A percentile compares a stretch with the other conserved stretches of the same genome.
Evolutionary conservation across 495 filamentous ascomycete genomes (phyloP).

Genomic region (Neurospora terricola): DNA sequence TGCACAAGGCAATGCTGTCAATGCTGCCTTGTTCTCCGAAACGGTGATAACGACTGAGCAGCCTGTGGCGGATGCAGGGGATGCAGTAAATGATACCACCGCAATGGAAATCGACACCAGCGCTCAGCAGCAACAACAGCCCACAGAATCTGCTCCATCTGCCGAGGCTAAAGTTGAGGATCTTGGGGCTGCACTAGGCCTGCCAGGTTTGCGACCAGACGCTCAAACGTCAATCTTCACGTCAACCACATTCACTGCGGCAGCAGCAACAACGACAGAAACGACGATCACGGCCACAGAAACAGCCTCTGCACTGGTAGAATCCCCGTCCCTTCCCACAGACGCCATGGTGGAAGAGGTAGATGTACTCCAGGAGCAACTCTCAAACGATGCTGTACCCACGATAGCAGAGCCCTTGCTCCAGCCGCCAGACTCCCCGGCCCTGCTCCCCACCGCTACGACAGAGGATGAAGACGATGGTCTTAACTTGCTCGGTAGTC

Average conservation of each 20-base stretch:
- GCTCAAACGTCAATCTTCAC: background rate
- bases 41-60: background rate
- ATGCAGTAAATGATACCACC: background rate
- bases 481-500: conserved; percentile 18
- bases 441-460: conserved; percentile 7
- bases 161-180: background rate
- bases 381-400: background rate
- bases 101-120: conserved; percentile 31
- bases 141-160: background rate
- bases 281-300: background rate
- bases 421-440: conserved; percentile 12
- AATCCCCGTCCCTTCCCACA: background rate
- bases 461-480: conserved; percentile 20
- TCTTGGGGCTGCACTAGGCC: background rate
- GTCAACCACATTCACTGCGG: background rate
- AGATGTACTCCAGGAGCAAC: background rate
- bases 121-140: background rate
- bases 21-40: conserved; percentile 1
- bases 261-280: background rate
- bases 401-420: background rate
- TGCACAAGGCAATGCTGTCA: background rate
- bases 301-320: background rate
- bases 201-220: background rate
- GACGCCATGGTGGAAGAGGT: background rate
- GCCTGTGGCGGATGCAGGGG: background rate